phyloP scores from a whole-genome alignment of 2,329 filamentous ascomycete genomes.

The Phialemonium atrogriseum region DNA sequence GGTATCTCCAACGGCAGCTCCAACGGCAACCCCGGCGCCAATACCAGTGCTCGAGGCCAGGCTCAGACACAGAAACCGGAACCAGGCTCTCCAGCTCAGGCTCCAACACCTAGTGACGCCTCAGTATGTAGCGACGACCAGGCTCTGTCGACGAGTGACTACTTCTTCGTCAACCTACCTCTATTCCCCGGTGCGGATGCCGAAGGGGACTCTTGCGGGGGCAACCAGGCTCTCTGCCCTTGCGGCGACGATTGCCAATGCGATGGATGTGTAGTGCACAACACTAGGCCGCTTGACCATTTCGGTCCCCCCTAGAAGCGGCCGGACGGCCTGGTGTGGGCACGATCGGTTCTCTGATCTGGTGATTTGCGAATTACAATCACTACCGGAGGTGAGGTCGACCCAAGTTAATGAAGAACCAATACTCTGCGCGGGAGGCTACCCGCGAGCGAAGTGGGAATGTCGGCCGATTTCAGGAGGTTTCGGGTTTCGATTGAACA shows the following conservation, averaged over 20 bases:
- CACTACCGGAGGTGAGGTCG: no score
- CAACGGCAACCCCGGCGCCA: background rate
- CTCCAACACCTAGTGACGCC: slow-evolving; percentile 38
- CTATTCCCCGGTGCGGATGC: slow-evolving; percentile 16
- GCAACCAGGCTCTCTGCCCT: slow-evolving; percentile 41
- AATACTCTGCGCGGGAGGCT: no score
- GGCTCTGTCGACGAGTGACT: slow-evolving; percentile 41
- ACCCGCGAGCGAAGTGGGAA: no score
- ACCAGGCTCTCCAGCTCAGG: slow-evolving; percentile 25
- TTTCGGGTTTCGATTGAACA: no score
- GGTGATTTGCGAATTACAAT: no score
- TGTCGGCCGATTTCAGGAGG: no score
- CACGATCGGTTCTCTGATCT: no score
- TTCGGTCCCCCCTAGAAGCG: no score
- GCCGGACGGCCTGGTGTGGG: no score
- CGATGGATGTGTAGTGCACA: slow-evolving; percentile 48
- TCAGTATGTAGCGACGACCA: slow-evolving; percentile 42
- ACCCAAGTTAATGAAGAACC: no score
- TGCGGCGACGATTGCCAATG: slow-evolving; percentile 54
- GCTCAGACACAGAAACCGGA: slow-evolving; percentile 4
- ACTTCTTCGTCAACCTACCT: slow-evolving; percentile 51
- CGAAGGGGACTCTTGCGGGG: slow-evolving; percentile 32
- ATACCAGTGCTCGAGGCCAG: no score
- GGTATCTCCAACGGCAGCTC: background rate
- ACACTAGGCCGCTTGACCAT: slow-evolving; percentile 14